Conservation (phyloP, 176 grass and related monocot species). For the Alloteropsis semialata region DNA sequence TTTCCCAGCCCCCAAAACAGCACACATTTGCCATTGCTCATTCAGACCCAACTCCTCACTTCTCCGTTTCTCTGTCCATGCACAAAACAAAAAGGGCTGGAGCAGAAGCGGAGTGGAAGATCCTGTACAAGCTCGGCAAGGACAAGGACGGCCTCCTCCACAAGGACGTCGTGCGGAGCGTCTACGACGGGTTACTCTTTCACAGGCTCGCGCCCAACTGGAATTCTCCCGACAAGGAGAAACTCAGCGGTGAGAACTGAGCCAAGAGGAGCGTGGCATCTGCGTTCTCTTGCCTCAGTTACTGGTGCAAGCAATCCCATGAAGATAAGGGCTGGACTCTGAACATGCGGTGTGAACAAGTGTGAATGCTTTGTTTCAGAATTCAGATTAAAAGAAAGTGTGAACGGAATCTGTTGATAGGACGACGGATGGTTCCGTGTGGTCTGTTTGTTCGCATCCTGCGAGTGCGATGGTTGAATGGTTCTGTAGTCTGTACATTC, state of each 20-base stretch:
- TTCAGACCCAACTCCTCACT: background rate
- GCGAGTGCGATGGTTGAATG: background rate
- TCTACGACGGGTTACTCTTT: conserved; percentile 80
- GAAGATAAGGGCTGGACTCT: background rate
- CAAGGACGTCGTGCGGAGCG: conserved; percentile 45
- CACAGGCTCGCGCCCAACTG: conserved; percentile 36
- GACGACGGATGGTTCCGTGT: background rate
- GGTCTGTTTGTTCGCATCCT: background rate
- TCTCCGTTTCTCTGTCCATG: background rate
- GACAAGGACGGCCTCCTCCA: conserved; percentile 78
- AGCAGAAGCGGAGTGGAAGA: conserved; percentile 54
- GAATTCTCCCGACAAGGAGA: background rate
- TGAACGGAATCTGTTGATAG: conserved; percentile 30
- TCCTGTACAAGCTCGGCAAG: conserved; percentile 53
- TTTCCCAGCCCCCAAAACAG: background rate
- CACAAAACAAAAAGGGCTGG: conserved; percentile 18
- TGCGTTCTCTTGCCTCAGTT: background rate
- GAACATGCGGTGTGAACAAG: conserved; percentile 21
- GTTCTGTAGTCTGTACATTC: background rate
- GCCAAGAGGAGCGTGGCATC: background rate
- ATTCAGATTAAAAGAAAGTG: background rate
- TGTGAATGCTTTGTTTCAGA: background rate
- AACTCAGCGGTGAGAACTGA: background rate
- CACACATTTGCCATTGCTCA: background rate
- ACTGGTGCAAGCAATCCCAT: background rate